Base-by-base conservation (phyloP, 192 early-diverging fungal genomes). In the Rhizophlyctis rosea region DNA sequence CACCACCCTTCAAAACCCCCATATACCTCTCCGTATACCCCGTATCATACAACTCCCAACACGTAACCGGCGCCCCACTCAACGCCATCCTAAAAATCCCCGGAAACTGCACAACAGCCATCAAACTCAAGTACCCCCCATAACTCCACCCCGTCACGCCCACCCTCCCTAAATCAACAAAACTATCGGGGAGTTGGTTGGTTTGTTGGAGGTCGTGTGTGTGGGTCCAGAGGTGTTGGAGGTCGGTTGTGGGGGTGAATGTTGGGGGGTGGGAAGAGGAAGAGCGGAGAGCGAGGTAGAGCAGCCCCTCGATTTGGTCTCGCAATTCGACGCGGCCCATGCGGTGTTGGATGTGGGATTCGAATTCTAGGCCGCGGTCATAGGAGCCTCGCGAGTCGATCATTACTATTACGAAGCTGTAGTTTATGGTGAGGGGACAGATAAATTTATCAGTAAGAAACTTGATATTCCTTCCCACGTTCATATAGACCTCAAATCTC, bases 1-100 rank as follows among this genome's bases (percentile, higher is more conserved):
- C 50, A 59, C 84, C 76, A 23, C 80, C 76, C 3, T 50, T 35
- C 0, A 76, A 72, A 0, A 83, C 33, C 0, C 86, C 87, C 76
- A 90, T 78, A 44, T 87, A 90, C 11, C 87, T 76, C 61, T 90
- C 89, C 3, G 86, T 82, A 50, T 90, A 90, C 0, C 87, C 88
- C 11, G 83, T 73, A 67, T 88, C 86, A 50, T 90, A 90, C 50
- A 88, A 62, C 34, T 85, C 83, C 88, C 88, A 90, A 24, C 80
- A 78, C 4, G 86, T 86, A 0, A 89, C 88, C 0, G 88, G 88
- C 0, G 88, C 87, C 5, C 88, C 87, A 0, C 86, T 25, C 31
- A 69, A 27, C 3, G 79, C 75, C 27, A 87, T 63, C 54, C 84
- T 81, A 63, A 90, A 87, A 32, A 83, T 64, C 16, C 76, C 44